These are phyloP conservation scores for Martensiomyces pterosporus DNA, from an alignment of 192 early-diverging fungal species.

Conservation along the genomic window DNA sequence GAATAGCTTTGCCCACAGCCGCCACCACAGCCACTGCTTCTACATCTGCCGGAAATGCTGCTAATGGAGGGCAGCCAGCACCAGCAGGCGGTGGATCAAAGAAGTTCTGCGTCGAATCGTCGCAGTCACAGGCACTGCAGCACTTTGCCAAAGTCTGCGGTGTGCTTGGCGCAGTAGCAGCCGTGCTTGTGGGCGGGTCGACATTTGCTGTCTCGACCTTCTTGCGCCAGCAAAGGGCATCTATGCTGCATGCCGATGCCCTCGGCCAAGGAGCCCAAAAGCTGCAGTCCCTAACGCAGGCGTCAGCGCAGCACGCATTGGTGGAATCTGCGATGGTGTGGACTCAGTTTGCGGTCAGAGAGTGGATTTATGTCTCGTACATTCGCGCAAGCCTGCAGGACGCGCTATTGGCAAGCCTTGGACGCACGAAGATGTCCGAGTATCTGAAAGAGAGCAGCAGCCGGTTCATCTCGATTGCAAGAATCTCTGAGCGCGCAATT, in stretches of 20 bases:
- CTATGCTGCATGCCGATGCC: not conserved
- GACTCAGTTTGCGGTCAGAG: constrained; percentile 5
- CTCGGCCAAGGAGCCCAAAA: not conserved
- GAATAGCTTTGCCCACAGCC: too few relatives aligned
- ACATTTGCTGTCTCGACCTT: constrained; percentile 13
- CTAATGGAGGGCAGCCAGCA: too few relatives aligned
- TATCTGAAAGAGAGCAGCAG: constrained; percentile 7
- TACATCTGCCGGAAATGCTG: too few relatives aligned
- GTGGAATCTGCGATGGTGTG: not conserved
- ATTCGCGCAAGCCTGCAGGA: constrained; percentile 14
- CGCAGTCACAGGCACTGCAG: not conserved
- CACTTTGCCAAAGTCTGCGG: constrained; percentile 17
- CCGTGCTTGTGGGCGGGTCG: constrained; percentile 6
- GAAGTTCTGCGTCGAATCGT: too few relatives aligned
- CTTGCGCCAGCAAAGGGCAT: constrained; percentile 8
- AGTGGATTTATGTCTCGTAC: constrained; percentile 14
- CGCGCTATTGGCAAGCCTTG: constrained; percentile 14
- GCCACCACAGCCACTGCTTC: too few relatives aligned
- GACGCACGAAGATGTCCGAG: constrained; percentile 17
- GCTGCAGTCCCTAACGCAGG: not conserved
- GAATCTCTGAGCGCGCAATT: constrained; percentile 13
- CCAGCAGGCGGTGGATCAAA: too few relatives aligned
- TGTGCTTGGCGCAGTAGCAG: constrained; percentile 3
- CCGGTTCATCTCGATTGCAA: constrained; percentile 5
- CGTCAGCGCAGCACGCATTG: not conserved